These are phyloP conservation scores for Aureobasidium namibiae DNA, from an alignment of 2,329 filamentous ascomycete genomes.

Conservation along the genomic window DNA sequence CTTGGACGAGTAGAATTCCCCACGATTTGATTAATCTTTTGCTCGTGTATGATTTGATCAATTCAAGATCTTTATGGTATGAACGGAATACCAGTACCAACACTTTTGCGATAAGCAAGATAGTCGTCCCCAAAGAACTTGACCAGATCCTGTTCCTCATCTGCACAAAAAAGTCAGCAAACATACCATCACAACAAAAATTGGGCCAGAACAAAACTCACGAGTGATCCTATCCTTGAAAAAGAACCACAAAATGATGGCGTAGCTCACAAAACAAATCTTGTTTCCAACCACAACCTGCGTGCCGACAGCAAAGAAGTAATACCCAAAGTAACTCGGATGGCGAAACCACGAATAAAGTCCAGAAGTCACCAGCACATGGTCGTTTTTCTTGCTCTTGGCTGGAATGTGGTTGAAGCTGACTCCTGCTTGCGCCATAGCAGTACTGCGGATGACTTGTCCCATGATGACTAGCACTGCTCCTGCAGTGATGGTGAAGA, in stretches of 20 bases:
- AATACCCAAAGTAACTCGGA: slow-evolving; percentile 95
- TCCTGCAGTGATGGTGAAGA: slow-evolving; percentile 44
- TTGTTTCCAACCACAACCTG: slow-evolving; percentile 83
- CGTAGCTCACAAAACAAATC: slow-evolving; percentile 67
- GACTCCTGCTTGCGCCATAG: slow-evolving; percentile 80
- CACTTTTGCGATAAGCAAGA: slow-evolving; percentile 59
- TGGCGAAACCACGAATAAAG: slow-evolving; percentile 72
- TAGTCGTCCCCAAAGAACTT: slow-evolving; percentile 83
- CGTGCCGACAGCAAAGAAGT: slow-evolving; percentile 95
- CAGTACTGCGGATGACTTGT: slow-evolving; percentile 66
- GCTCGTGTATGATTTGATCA: too few relatives aligned
- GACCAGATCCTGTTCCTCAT: slow-evolving; percentile 71
- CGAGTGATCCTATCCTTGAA: slow-evolving; percentile 64
- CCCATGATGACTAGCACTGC: slow-evolving; percentile 58
- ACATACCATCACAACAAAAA: slow-evolving; percentile 1
- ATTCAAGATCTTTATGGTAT: slow-evolving; percentile 39
- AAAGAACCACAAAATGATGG: slow-evolving; percentile 73
- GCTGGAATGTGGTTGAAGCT: slow-evolving; percentile 88
- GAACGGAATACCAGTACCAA: slow-evolving; percentile 74
- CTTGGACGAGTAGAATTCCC: too few relatives aligned
- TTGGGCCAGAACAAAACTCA: slow-evolving; percentile 32
- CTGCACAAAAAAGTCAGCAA: slow-evolving; percentile 28
- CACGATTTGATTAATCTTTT: too few relatives aligned
- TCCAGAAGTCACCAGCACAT: slow-evolving; percentile 74
- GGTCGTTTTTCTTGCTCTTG: slow-evolving; percentile 56